These are phyloP conservation scores for Epichloe sibirici DNA, from an alignment of 2,329 filamentous ascomycete species.

Conservation along the genomic window DNA sequence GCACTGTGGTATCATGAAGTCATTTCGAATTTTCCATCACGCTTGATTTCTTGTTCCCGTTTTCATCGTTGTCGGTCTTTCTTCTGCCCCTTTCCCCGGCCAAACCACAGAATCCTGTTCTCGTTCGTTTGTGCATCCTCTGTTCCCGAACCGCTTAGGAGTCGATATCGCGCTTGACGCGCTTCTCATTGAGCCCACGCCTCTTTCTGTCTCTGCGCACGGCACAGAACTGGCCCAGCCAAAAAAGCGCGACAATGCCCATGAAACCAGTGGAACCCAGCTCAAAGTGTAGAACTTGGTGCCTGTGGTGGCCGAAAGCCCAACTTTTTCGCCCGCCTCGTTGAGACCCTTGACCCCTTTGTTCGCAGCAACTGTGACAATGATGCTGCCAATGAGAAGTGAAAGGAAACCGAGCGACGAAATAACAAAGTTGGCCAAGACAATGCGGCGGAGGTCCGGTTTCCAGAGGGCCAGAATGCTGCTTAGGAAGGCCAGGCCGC, in stretches of 20 bases:
- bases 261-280: conserved; percentile 37
- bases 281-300: conserved; percentile 31
- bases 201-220: conserved; percentile 15
- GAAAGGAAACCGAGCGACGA: conserved; percentile 23
- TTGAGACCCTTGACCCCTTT: conserved; percentile 31
- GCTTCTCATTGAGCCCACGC: neutral
- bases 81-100: neutral
- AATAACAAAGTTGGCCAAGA: conserved; percentile 25
- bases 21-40: neutral
- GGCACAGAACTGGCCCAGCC: conserved; percentile 23
- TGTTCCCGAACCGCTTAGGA: neutral
- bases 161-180: neutral
- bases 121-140: neutral
- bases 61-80: neutral
- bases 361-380: conserved; percentile 29
- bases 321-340: conserved; percentile 29
- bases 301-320: conserved; percentile 31
- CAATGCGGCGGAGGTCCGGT: conserved; percentile 13
- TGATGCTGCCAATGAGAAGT: conserved; percentile 29
- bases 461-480: conserved; percentile 24
- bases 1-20: neutral
- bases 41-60: neutral
- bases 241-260: conserved; percentile 27
- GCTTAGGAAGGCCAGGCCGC: conserved; percentile 31
- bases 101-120: neutral